phyloP scores from a whole-genome alignment of 1,284 basidiomycete species.

The Ganoderma lucidum region DNA sequence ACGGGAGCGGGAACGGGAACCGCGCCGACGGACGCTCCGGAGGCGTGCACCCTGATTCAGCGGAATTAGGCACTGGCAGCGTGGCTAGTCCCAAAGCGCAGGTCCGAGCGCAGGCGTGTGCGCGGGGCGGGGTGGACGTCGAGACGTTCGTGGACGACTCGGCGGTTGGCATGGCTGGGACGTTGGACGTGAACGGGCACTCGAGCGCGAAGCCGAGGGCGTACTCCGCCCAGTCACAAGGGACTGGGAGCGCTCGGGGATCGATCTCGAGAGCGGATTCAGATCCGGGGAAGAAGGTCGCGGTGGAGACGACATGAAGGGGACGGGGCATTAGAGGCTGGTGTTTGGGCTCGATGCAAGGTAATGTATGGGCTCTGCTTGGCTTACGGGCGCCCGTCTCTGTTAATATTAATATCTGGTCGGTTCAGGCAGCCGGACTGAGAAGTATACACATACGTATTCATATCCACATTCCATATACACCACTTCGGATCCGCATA shows the following conservation, averaged over 20 bases:
- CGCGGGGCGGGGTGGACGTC: conserved; percentile 15
- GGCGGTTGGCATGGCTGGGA: conserved; percentile 11
- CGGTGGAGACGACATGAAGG: conserved; percentile 17
- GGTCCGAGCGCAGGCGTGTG: conserved; percentile 16
- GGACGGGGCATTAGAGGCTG: neutral
- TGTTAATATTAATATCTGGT: neutral
- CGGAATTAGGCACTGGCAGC: conserved; percentile 8
- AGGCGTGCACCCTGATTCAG: conserved; percentile 35
- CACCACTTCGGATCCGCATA: neutral
- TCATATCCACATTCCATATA: neutral
- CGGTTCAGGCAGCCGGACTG: conserved; percentile 9
- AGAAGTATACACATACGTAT: neutral
- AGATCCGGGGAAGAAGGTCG: conserved; percentile 33
- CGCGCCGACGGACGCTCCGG: conserved; percentile 30
- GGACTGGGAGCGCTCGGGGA: conserved; percentile 6
- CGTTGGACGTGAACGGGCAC: conserved; percentile 25
- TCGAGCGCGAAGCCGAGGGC: conserved; percentile 29
- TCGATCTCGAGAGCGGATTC: conserved; percentile 27
- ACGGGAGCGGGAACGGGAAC: conserved; percentile 10
- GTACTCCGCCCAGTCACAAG: conserved; percentile 28
- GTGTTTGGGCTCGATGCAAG: neutral
- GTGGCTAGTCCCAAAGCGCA: conserved; percentile 26
- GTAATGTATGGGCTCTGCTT: conserved; percentile 1
- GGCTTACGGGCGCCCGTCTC: conserved; percentile 1
- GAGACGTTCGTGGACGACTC: conserved; percentile 27